These are phyloP conservation scores for Linnemannia elongata DNA, from an alignment of 192 early-diverging fungal species.

Conservation along the genomic window DNA sequence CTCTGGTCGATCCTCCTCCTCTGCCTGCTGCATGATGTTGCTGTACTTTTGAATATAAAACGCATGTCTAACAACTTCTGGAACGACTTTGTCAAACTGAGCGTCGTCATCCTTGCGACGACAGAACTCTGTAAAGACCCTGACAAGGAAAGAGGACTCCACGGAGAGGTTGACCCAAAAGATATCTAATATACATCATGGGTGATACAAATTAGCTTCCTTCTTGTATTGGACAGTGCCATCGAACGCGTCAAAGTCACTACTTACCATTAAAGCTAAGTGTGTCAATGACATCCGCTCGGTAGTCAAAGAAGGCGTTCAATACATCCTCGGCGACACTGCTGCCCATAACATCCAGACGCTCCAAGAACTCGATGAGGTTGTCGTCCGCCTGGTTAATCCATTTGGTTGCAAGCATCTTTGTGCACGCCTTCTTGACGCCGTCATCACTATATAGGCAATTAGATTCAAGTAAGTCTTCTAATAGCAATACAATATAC, in stretches of 20 bases:
- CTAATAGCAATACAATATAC: not conserved
- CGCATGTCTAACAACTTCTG: constrained; percentile 74
- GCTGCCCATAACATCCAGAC: constrained; percentile 80
- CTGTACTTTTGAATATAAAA: constrained; percentile 71
- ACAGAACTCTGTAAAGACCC: constrained; percentile 60
- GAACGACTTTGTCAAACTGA: constrained; percentile 73
- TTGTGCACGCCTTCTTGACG: constrained; percentile 81
- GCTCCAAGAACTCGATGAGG: constrained; percentile 78
- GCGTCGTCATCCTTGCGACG: constrained; percentile 70
- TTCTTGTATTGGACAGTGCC: not conserved
- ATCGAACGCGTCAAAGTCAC: not conserved
- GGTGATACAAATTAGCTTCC: not conserved
- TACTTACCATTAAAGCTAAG: constrained; percentile 69
- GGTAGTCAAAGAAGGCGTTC: constrained; percentile 72
- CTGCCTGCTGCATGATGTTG: constrained; percentile 62
- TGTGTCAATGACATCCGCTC: constrained; percentile 75
- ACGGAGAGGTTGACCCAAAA: constrained; percentile 71
- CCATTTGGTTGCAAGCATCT: constrained; percentile 79
- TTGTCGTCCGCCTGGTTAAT: constrained; percentile 81
- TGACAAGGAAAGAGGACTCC: constrained; percentile 65
- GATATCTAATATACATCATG: constrained; percentile 46
- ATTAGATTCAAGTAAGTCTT: not conserved
- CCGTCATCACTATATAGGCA: constrained; percentile 65
- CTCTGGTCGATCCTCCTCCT: constrained; percentile 60
- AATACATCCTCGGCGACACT: constrained; percentile 73